These are phyloP conservation scores for Aspergillus panamensis DNA, from an alignment of 495 filamentous ascomycete genomes.

Conservation along the genomic window DNA sequence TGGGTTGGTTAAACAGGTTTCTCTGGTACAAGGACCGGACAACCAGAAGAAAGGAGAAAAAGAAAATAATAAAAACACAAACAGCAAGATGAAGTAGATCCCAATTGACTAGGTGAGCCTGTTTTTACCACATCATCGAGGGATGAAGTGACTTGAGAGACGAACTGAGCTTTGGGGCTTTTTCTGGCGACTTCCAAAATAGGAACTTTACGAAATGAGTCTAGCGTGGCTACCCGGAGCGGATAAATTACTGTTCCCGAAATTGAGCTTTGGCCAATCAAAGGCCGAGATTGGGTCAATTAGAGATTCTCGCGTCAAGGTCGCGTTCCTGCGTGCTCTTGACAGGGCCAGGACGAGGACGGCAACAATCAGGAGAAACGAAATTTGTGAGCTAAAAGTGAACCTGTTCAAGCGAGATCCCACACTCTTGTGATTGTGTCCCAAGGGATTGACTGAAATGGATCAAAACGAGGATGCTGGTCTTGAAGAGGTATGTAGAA, in stretches of 20 bases:
- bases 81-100: neutral
- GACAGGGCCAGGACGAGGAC: neutral
- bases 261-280: neutral
- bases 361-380: neutral
- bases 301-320: neutral
- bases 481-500: conserved; percentile 37
- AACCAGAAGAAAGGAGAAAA: too few species aligned
- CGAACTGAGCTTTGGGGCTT: neutral
- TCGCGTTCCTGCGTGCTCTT: neutral
- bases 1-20: too few species aligned
- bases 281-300: neutral
- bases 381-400: neutral
- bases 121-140: too few species aligned
- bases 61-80: too few species aligned
- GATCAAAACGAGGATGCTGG: conserved; percentile 37
- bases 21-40: too few species aligned
- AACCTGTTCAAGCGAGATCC: neutral
- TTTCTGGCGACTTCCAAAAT: neutral
- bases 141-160: neutral
- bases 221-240: neutral
- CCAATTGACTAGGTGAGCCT: neutral
- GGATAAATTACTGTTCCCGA: neutral
- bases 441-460: conserved; percentile 19
- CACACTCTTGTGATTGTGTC: neutral
- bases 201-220: neutral